Conservation (phyloP, 1,284 basidiomycete species). For the Ceratobasidium sp. region DNA sequence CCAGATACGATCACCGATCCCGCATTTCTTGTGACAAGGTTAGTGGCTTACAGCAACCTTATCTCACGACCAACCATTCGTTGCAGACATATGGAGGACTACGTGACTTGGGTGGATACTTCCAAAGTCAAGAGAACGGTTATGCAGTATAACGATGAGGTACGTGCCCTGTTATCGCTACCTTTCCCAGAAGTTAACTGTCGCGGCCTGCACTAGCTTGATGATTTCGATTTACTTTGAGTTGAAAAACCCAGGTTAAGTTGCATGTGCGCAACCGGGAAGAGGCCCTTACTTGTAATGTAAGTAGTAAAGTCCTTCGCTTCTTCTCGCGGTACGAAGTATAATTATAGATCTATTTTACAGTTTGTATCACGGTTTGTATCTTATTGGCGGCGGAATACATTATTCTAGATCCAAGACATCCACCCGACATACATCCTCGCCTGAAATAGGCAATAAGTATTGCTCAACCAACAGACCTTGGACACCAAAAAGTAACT, state of each 20-base stretch:
- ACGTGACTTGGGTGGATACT: slow-evolving; percentile 99
- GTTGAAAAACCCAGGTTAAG: background rate
- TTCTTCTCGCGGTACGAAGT: background rate
- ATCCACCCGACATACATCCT: slow-evolving; percentile 91
- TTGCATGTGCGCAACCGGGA: background rate
- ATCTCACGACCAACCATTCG: slow-evolving; percentile 12
- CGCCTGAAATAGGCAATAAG: slow-evolving; percentile 60
- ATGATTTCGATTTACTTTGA: slow-evolving; percentile 90
- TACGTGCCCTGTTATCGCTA: slow-evolving; percentile 58
- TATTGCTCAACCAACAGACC: background rate
- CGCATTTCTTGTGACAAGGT: slow-evolving; percentile 94
- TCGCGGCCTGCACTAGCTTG: slow-evolving; percentile 69
- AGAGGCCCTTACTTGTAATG: background rate
- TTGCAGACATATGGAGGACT: slow-evolving; percentile 94
- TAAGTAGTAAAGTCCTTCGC: background rate
- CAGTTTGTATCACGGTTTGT: no score
- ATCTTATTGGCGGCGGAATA: slow-evolving; percentile 11
- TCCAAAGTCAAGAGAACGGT: slow-evolving; percentile 97
- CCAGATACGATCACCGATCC: slow-evolving; percentile 97
- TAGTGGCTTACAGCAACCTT: slow-evolving; percentile 1
- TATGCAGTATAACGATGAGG: slow-evolving; percentile 97
- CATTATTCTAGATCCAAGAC: slow-evolving; percentile 69
- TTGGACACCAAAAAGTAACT: slow-evolving; percentile 54
- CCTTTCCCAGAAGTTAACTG: background rate
- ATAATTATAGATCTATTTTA: slow-evolving; percentile 2